Base-by-base conservation (phyloP, 208 protist species). In the Leishmania amazonensis region DNA sequence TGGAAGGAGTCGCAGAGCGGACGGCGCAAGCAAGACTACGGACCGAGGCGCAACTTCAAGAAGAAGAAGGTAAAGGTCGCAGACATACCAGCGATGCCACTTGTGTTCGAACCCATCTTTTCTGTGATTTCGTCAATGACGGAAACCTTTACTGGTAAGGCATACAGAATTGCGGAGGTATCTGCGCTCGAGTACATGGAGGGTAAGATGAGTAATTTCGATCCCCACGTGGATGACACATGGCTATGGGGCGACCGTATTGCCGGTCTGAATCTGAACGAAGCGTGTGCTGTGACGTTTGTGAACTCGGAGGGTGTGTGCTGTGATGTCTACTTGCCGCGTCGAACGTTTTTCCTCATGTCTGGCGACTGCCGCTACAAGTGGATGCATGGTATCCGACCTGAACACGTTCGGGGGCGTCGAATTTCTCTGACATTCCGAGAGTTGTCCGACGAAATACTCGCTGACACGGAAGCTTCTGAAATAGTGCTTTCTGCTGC, bases 171-270 rank as follows among this genome's bases (percentile, higher is more conserved):
- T 17, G 93, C 86, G 0, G 93, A 97, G 76, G 93, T 88, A 8
- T 95, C 92, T 19, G 93, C 82, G 40, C 79, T 98, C 15, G 94
- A 98, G 76, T 98, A 98, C 75, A 81, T 75, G 6, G 60, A 79
- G 35, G 79, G 78, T 13, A 89, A 87, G 40, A 45, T 86, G 54
- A 97, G 93, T 75, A 94, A 90, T 78, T 91, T 98, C 76, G 95
- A 98, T 80, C 93, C 94, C 21, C 95, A 98, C 57, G 83, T 98
- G 47, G 95, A 98, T 83, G 95, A 98, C 80, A 96, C 93, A 7
- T 98, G 95, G 94, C 75, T 97, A n/a, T 98, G 95, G 94, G 95
- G 95, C 38, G 83, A 94, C 64, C 86, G 95, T 45, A 93, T 98
- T 79, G 91, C 81, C 35, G 94, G 95, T 0, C 49, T 96, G 45